These are phyloP conservation scores for Cruciata laevipes DNA, from an alignment of 257 asterid genomes.

Conservation along the genomic window DNA sequence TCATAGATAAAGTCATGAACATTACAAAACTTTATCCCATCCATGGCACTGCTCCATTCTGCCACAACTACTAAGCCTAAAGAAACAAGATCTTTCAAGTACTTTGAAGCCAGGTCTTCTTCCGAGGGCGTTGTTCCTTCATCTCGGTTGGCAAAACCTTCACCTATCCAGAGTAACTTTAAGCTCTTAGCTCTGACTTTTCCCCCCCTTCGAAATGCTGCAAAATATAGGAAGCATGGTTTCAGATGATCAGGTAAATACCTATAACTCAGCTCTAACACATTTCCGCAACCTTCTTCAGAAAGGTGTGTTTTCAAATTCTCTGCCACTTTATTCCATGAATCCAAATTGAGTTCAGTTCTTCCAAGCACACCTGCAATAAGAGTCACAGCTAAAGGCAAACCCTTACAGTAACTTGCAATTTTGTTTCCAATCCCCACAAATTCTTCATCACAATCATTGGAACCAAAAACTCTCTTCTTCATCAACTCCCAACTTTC, in stretches of 20 bases:
- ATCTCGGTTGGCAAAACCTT: too few relatives aligned
- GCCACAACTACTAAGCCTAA: not conserved
- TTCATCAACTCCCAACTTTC: not conserved
- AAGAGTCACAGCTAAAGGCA: not conserved
- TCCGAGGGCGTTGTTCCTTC: too few relatives aligned
- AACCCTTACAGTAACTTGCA: not conserved
- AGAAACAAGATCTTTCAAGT: too few relatives aligned
- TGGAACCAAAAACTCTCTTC: not conserved
- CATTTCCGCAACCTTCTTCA: not conserved
- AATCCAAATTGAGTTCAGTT: not conserved
- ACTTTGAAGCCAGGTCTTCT: too few relatives aligned
- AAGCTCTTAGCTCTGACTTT: too few relatives aligned
- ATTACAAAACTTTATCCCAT: not conserved
- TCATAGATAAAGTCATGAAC: not conserved
- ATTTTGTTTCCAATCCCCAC: not conserved
- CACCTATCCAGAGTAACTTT: too few relatives aligned
- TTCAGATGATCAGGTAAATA: not conserved
- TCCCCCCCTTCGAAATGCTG: too few relatives aligned
- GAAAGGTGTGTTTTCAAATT: not conserved
- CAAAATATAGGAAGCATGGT: not conserved
- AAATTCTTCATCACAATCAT: not conserved
- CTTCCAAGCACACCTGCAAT: not conserved
- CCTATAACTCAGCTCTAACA: not conserved
- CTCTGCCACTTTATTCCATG: not conserved
- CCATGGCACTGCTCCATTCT: not conserved